Conservation (phyloP, 805 yeast species). For the Candida arabinofermentans region DNA sequence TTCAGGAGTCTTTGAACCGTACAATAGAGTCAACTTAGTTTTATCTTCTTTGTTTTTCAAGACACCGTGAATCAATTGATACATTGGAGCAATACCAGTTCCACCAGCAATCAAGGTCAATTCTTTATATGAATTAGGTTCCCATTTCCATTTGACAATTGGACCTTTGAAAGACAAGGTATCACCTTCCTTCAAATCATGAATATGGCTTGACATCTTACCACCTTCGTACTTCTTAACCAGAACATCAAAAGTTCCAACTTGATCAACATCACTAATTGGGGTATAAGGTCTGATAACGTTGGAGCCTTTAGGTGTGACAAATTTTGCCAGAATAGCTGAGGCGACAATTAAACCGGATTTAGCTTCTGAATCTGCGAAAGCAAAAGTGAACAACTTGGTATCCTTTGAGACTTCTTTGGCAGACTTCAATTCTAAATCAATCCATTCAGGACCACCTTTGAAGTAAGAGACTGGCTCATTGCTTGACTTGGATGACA, state of each 20-base stretch:
- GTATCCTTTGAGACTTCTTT: constrained; percentile 57
- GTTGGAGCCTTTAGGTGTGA: constrained; percentile 76
- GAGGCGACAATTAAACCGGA: constrained; percentile 82
- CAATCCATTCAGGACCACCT: constrained; percentile 69
- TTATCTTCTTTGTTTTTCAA: constrained; percentile 79
- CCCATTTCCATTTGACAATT: constrained; percentile 85
- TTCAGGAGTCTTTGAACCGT: constrained; percentile 72
- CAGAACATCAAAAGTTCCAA: constrained; percentile 75
- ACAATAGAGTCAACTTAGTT: constrained; percentile 79
- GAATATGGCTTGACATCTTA: constrained; percentile 74
- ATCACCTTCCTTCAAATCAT: constrained; percentile 69
- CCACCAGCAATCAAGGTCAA: constrained; percentile 93
- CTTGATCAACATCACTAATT: constrained; percentile 58
- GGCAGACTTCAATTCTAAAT: constrained; percentile 50
- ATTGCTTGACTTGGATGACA: constrained; percentile 17
- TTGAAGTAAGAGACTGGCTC: constrained; percentile 45
- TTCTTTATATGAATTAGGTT: constrained; percentile 75
- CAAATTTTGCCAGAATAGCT: constrained; percentile 73
- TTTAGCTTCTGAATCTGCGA: constrained; percentile 60
- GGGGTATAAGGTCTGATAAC: constrained; percentile 94
- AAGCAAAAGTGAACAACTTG: constrained; percentile 64
- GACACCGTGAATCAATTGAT: constrained; percentile 77
- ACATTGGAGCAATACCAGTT: constrained; percentile 82
- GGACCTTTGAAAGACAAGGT: constrained; percentile 93
- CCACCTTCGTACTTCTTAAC: constrained; percentile 91